Percentiles rank a stretch among this genome's conserved stretches.
Evolutionary conservation across 306 rosid genomes (phyloP).

Genomic region (Begonia peltatifolia): DNA sequence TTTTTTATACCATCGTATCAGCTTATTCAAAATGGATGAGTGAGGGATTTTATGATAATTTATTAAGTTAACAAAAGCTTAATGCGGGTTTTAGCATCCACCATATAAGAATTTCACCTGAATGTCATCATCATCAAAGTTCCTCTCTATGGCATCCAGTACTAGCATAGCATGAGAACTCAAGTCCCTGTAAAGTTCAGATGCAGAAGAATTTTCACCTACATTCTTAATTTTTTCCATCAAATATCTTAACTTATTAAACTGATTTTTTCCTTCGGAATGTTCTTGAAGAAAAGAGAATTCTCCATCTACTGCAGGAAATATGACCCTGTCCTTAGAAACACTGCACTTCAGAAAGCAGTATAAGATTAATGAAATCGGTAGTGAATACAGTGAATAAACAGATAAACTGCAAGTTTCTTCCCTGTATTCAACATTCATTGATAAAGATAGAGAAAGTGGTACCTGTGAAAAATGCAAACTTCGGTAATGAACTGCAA

Average conservation of each 20-base stretch:
- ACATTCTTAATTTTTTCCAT: constrained; percentile 81
- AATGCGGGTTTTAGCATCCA: constrained; percentile 1
- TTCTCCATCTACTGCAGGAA: constrained; percentile 93
- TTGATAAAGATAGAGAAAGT: not conserved
- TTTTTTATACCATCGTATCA: no score
- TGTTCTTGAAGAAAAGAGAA: constrained; percentile 81
- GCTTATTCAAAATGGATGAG: no score
- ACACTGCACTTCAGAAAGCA: constrained; percentile 46
- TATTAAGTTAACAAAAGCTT: no score
- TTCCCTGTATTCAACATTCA: no score
- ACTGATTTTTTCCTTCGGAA: constrained; percentile 85
- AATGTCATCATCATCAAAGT: constrained; percentile 80
- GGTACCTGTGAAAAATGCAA: constrained; percentile 94
- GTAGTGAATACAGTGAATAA: no score
- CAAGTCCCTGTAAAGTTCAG: constrained; percentile 70
- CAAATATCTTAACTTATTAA: constrained; percentile 76
- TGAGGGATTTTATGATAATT: no score
- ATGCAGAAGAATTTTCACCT: constrained; percentile 65
- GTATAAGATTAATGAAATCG: constrained; percentile 5
- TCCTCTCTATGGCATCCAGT: constrained; percentile 78
- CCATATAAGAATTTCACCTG: constrained; percentile 44
- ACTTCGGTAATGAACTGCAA: constrained; percentile 94
- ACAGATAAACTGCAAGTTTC: no score
- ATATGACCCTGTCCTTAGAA: constrained; percentile 94
- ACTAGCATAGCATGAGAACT: constrained; percentile 91